These are phyloP conservation scores for Trichoderma sp. DNA, from an alignment of 2,329 filamentous ascomycete genomes.

Conservation along the genomic window DNA sequence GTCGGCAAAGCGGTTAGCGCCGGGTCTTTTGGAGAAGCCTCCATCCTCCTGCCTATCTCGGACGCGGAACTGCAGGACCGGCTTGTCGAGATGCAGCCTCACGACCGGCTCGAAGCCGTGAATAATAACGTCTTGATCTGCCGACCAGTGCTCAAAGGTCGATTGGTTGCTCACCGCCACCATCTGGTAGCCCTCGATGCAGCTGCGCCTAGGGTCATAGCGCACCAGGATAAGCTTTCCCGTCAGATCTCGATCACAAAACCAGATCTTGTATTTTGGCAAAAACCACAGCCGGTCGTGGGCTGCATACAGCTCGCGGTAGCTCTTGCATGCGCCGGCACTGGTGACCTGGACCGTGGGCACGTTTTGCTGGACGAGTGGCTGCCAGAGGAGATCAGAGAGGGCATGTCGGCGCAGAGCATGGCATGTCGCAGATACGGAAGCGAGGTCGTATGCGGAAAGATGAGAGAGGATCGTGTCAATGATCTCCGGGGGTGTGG, in stretches of 20 bases:
- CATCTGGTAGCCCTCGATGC: constrained; percentile 79
- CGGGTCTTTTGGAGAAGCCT: constrained; percentile 27
- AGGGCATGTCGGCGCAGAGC: constrained; percentile 59
- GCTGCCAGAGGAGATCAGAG: constrained; percentile 72
- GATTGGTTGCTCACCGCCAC: constrained; percentile 62
- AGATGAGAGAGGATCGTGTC: constrained; percentile 70
- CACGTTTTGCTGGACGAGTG: constrained; percentile 67
- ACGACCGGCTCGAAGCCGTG: constrained; percentile 71
- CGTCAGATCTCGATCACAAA: constrained; percentile 70
- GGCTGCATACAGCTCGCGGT: constrained; percentile 69
- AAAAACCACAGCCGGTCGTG: constrained; percentile 87
- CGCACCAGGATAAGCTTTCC: constrained; percentile 76
- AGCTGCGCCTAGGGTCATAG: constrained; percentile 70
- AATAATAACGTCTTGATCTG: constrained; percentile 66
- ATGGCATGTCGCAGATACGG: constrained; percentile 62
- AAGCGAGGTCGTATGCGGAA: constrained; percentile 62
- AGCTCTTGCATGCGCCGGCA: constrained; percentile 62
- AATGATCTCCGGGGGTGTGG: constrained; percentile 74
- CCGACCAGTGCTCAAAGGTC: constrained; percentile 63
- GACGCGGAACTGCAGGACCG: constrained; percentile 60
- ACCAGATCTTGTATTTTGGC: constrained; percentile 79
- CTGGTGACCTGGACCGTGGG: constrained; percentile 55
- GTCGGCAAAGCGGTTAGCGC: constrained; percentile 45
- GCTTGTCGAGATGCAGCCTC: constrained; percentile 72
- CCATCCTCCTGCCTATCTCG: constrained; percentile 28